These are phyloP conservation scores for Cokeromyces recurvatus DNA, from an alignment of 371 early-diverging fungal species.

Conservation along the genomic window DNA sequence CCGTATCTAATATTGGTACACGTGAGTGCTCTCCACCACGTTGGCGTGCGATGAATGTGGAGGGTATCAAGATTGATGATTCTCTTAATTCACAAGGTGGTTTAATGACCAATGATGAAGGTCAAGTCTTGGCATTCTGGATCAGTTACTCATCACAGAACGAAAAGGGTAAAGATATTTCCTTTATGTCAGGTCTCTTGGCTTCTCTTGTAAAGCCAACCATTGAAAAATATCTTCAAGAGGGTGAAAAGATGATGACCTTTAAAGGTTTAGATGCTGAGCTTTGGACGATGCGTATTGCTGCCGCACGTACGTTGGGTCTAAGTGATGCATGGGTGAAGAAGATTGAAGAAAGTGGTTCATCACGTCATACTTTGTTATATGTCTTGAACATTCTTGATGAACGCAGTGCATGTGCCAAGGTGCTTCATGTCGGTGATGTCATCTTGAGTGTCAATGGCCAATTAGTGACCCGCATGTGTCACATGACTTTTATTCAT, in stretches of 20 bases:
- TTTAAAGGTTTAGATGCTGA: constrained; percentile 69
- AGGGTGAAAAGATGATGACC: constrained; percentile 36
- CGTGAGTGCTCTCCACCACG: constrained; percentile 62
- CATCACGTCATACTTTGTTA: constrained; percentile 61
- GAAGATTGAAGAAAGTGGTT: constrained; percentile 60
- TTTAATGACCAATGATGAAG: constrained; percentile 66
- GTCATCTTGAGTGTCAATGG: constrained; percentile 80
- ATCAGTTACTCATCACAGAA: constrained; percentile 65
- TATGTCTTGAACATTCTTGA: constrained; percentile 67
- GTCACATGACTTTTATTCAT: constrained; percentile 38
- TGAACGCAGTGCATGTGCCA: constrained; percentile 49
- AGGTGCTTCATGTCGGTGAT: constrained; percentile 77
- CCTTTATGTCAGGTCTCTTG: constrained; percentile 62
- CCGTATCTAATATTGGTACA: constrained; percentile 58
- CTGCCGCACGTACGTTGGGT: constrained; percentile 79
- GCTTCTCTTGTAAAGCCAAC: constrained; percentile 34
- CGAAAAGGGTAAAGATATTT: constrained; percentile 49
- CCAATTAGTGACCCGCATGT: constrained; percentile 61
- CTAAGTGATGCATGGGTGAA: constrained; percentile 68
- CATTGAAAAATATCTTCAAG: constrained; percentile 39
- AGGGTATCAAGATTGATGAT: constrained; percentile 71
- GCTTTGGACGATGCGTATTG: constrained; percentile 75
- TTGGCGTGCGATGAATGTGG: constrained; percentile 73
- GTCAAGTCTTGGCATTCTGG: constrained; percentile 75
- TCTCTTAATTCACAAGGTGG: constrained; percentile 59